phyloP scores from a whole-genome alignment of 768 basidiomycete genomes.

The Podaxis sp. region DNA sequence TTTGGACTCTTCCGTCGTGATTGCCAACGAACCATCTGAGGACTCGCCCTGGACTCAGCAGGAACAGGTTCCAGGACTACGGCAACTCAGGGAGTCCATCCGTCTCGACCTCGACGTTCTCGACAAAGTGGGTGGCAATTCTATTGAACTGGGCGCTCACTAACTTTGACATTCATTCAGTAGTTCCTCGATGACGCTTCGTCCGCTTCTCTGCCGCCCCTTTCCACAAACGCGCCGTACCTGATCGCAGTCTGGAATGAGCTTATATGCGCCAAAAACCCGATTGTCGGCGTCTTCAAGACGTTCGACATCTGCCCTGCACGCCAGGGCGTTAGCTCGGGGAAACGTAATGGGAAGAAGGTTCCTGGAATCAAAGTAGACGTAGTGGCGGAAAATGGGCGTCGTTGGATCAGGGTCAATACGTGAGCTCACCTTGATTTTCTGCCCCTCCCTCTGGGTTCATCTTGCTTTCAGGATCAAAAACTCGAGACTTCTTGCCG shows the following conservation, averaged over 20 bases:
- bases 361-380: constrained; percentile 67
- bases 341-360: constrained; percentile 20
- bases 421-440: constrained; percentile 53
- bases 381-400: constrained; percentile 72
- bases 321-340: background rate
- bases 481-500: constrained; percentile 70
- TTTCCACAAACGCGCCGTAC: constrained; percentile 80
- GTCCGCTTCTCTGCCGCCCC: constrained; percentile 42
- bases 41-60: constrained; percentile 42
- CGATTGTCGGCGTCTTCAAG: constrained; percentile 58
- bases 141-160: constrained; percentile 1
- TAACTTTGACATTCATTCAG: constrained; percentile 30
- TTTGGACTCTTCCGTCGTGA: constrained; percentile 42
- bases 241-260: constrained; percentile 83
- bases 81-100: constrained; percentile 43
- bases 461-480: constrained; percentile 52
- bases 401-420: constrained; percentile 81
- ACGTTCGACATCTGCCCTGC: constrained; percentile 35
- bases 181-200: constrained; percentile 60
- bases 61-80: constrained; percentile 42
- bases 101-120: constrained; percentile 44
- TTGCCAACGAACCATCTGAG: constrained; percentile 28
- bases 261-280: constrained; percentile 55
- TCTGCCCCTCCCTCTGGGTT: background rate
- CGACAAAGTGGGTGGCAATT: constrained; percentile 35